A percentile compares a stretch with the other conserved stretches of the same genome.
phyloP scores from a whole-genome alignment of 208 protist genomes.

The Wallacemonas sp. region DNA sequence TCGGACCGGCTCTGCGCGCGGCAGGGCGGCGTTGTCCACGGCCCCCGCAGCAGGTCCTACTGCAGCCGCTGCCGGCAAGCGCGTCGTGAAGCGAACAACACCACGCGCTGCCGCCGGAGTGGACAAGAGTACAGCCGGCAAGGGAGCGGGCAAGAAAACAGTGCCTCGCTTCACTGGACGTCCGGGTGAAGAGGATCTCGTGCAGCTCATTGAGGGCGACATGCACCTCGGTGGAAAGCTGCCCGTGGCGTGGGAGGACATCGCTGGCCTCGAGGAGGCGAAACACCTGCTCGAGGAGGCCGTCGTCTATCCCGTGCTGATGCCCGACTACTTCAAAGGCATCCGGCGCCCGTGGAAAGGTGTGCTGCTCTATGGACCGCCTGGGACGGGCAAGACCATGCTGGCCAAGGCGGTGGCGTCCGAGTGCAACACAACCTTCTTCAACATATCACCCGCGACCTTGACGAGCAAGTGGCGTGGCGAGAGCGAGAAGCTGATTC shows the following conservation, averaged over 20 bases:
- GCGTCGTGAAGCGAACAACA: background rate
- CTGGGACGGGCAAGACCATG: conserved; percentile 95
- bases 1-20: conserved; percentile 3
- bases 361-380: conserved; percentile 91
- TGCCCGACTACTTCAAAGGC: conserved; percentile 93
- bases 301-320: conserved; percentile 91
- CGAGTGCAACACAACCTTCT: conserved; percentile 93
- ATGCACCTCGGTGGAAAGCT: conserved; percentile 74
- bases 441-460: conserved; percentile 92
- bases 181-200: conserved; percentile 79
- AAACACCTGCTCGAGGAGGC: conserved; percentile 92
- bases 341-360: conserved; percentile 93
- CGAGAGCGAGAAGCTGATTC: conserved; percentile 94
- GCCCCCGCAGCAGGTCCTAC: background rate
- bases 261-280: conserved; percentile 90
- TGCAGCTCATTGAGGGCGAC: conserved; percentile 82
- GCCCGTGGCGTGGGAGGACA: conserved; percentile 83
- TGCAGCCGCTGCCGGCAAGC: background rate
- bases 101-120: background rate
- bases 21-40: background rate
- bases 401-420: conserved; percentile 93
- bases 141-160: conserved; percentile 5
- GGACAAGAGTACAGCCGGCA: conserved; percentile 5
- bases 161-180: conserved; percentile 58
- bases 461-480: conserved; percentile 94